Base-by-base conservation (phyloP, 1,284 basidiomycete species). In the Pseudozyma thailandica region DNA sequence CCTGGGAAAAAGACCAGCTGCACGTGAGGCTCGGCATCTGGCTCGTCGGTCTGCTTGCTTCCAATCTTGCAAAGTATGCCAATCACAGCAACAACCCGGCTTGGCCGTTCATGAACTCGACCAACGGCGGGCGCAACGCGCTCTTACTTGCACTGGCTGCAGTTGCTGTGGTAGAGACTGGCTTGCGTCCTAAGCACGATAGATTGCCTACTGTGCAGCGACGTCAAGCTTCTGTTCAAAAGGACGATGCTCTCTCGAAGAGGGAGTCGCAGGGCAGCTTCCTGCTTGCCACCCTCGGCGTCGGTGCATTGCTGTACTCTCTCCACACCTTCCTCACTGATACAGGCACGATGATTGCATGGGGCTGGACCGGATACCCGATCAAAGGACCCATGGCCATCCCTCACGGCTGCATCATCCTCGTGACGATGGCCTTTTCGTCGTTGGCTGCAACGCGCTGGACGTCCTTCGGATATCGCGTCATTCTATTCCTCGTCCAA, bases 361-460 rank as follows among this genome's bases (percentile, higher is more conserved):
- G 92, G 91, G 90, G 91, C 0, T 96, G 93, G 92, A 91, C 91
- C 0, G 94, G 94, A 2, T 95, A 90, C 74, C 92, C 94, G 0
- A 78, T 87, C 60, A 87, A 85, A 20, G 79, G 79, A 13, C 78
- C 77, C 7, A 75, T 89, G 9, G 90, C 92, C 2, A 88, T 92
- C 77, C 84, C 90, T 2, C 89, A 92, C 77, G 90, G 90, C 20
- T 86, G 44, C 49, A 72, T 64, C 47, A 68, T 66, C 35, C 49
- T 64, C 20, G n/a, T 63, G 41, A 54, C 69, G 15, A 68, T 72
- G 58, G 69, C 69, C 15, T 61, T 72, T 15, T 57, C 70, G n/a
- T 81, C 82, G 3, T 86, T 87, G 39, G 85, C 88, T 12, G 88
- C 86, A 0, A 68, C 59, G 0, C 51, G 70, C 35, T 63, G 58